Conservation (phyloP, 768 basidiomycete species). For the Suillus plorans region DNA sequence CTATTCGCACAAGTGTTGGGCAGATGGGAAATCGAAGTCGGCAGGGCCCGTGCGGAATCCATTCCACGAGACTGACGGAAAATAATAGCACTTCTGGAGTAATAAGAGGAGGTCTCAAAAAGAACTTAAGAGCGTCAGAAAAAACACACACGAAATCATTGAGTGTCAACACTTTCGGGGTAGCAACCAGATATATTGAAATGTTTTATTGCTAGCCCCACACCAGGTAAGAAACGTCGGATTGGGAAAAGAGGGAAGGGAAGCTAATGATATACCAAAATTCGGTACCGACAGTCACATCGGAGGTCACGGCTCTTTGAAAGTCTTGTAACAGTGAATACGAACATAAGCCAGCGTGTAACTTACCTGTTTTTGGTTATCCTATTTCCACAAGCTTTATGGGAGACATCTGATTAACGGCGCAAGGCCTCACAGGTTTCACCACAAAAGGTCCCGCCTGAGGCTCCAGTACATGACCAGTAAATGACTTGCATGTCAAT, state of each 20-base stretch:
- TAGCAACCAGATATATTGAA: background rate
- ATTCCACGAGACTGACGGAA: too few relatives aligned
- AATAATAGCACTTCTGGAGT: too few relatives aligned
- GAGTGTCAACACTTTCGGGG: background rate
- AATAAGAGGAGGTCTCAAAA: too few relatives aligned
- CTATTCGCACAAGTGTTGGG: background rate
- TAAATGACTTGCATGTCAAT: conserved; percentile 7
- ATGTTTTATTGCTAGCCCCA: background rate
- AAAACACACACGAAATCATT: background rate
- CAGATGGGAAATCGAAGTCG: background rate
- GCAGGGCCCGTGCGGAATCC: background rate
- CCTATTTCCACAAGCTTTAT: background rate
- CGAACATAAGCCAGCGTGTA: background rate
- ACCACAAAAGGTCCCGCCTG: background rate
- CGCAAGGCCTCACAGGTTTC: background rate
- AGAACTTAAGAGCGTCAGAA: too few relatives aligned
- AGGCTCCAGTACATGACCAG: background rate
- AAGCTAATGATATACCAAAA: background rate
- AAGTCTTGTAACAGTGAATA: background rate
- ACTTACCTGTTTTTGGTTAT: background rate
- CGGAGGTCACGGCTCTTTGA: background rate
- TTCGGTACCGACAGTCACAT: conserved; percentile 11
- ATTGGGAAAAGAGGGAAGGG: background rate
- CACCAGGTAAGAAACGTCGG: background rate
- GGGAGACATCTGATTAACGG: conserved; percentile 6